Conservation (phyloP, 2,329 filamentous ascomycete genomes). For the Cladophialophora exuberans region DNA sequence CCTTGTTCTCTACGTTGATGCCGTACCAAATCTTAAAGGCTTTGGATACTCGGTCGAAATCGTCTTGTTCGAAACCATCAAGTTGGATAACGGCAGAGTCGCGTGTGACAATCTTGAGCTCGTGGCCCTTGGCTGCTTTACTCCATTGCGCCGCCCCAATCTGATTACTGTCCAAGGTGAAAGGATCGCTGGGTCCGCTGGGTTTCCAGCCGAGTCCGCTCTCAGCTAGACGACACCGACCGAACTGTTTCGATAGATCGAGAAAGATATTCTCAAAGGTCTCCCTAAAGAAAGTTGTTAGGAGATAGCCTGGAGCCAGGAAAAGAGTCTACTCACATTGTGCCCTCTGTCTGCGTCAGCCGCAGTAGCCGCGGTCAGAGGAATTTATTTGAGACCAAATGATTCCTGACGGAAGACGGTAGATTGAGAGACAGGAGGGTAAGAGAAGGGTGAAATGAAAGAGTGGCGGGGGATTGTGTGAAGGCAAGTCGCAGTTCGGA, state of each 20-base stretch:
- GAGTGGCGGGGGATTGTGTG: too few relatives aligned
- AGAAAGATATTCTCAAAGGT: slow-evolving; percentile 97
- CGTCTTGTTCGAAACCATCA: slow-evolving; percentile 93
- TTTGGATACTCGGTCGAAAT: slow-evolving; percentile 87
- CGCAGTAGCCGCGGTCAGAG: too few relatives aligned
- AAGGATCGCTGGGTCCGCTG: slow-evolving; percentile 73
- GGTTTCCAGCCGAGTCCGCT: slow-evolving; percentile 96
- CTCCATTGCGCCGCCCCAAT: slow-evolving; percentile 93
- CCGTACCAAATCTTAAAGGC: slow-evolving; percentile 99
- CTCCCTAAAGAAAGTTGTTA: slow-evolving; percentile 64
- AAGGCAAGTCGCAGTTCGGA: too few relatives aligned
- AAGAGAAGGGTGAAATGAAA: too few relatives aligned
- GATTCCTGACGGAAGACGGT: too few relatives aligned
- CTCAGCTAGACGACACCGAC: slow-evolving; percentile 93
- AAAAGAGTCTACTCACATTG: slow-evolving; percentile 18
- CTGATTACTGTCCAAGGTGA: slow-evolving; percentile 86
- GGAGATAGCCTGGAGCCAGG: not conserved
- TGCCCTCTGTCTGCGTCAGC: slow-evolving; percentile 10
- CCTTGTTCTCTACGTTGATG: slow-evolving; percentile 85
- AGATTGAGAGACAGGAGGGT: too few relatives aligned
- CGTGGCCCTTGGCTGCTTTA: slow-evolving; percentile 85
- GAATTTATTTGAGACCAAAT: too few relatives aligned
- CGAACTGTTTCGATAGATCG: slow-evolving; percentile 88
- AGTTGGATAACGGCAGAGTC: slow-evolving; percentile 86
- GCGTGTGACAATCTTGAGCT: slow-evolving; percentile 87